Evolutionary conservation across 352 stramenopile genomes (phyloP).

Genomic region (Globisporangium acanthophoron): DNA sequence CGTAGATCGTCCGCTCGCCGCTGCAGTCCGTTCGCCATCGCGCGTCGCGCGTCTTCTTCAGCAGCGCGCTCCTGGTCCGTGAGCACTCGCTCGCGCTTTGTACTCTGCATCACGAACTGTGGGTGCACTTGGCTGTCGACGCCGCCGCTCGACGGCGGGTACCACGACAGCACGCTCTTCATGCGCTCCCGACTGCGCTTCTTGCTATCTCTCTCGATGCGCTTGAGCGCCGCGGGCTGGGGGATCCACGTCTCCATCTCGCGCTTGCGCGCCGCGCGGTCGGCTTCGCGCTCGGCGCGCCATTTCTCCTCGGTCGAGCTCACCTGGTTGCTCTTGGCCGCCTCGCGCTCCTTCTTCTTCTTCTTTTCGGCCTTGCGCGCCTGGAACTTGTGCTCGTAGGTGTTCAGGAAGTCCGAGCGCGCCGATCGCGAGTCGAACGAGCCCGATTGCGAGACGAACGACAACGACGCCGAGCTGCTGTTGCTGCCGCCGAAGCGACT

Average conservation of each 20-base stretch:
- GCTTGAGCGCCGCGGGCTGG: conserved; percentile 22
- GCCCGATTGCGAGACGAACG: conserved; percentile 31
- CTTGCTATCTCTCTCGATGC: conserved; percentile 24
- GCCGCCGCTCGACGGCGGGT: conserved; percentile 15
- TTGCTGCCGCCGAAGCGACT: conserved; percentile 22
- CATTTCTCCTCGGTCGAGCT: conserved; percentile 42
- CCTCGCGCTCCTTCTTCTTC: conserved; percentile 38
- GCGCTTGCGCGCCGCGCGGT: conserved; percentile 30
- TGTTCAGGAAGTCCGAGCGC: conserved; percentile 46
- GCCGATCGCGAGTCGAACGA: conserved; percentile 29
- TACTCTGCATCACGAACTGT: conserved; percentile 20
- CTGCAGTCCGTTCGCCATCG: conserved; percentile 10
- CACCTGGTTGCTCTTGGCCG: conserved; percentile 28
- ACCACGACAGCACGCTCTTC: conserved; percentile 45
- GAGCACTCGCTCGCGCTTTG: conserved; percentile 2
- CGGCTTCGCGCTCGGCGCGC: conserved; percentile 40
- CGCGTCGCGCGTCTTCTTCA: conserved; percentile 6
- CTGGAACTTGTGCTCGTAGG: conserved; percentile 52
- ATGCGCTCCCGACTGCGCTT: conserved; percentile 40
- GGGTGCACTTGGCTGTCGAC: conserved; percentile 29
- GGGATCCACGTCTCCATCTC: conserved; percentile 63
- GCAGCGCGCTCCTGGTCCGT: conserved; percentile 18
- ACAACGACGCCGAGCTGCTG: conserved; percentile 24
- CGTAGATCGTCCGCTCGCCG: conserved; percentile 21
- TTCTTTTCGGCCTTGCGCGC: conserved; percentile 46